Evolutionary conservation across 2,329 filamentous ascomycete species (phyloP), one percentile per base, ranked within the genome.

Genomic region (Fusarium verticillioides): DNA sequence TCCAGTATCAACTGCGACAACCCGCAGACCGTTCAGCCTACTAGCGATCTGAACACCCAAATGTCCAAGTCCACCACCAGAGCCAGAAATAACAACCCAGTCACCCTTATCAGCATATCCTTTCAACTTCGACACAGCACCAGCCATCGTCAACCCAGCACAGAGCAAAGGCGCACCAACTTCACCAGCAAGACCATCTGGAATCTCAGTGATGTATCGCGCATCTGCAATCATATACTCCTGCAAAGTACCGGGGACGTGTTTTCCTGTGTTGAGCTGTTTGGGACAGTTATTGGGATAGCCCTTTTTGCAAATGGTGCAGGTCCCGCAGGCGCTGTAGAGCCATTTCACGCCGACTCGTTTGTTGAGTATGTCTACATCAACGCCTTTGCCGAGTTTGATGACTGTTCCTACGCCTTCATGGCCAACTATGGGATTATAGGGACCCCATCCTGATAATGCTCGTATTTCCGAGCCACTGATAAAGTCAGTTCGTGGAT

Each of bases 341-440:
- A 85, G 77, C 84, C 84, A 86, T 66, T 85, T 85, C 1, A 85
- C 79, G 2, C 84, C 84, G 0, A 85, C 84, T 5, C 82, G 66
- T 26, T 80, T 80, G 3, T 76, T 77, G 9, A 85, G 36, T 7
- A 85, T 28, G 0, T 63, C 68, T 0, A 68, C 11, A 0, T 78
- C 63, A 1, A 80, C 83, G 0, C 63, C 62, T 0, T 78, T 37
- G 0, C 84, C 84, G 0, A 82, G 15, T 23, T 76, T 76, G 4
- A 80, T 77, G 2, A 82, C 76, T 0, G 28, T 73, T 6, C 80
- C 80, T 2, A 82, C 70, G 1, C 80, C 80, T 64, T 82, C 80
- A 19, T 82, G 80, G 8, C 80, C 79, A 4, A 81, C 61, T 8
- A 81, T 66, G 1, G 63, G 39, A 11, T 68, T 37, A 40, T 81